Base-by-base conservation (phyloP, 805 yeast species). In the Kuraishia hungarica region DNA sequence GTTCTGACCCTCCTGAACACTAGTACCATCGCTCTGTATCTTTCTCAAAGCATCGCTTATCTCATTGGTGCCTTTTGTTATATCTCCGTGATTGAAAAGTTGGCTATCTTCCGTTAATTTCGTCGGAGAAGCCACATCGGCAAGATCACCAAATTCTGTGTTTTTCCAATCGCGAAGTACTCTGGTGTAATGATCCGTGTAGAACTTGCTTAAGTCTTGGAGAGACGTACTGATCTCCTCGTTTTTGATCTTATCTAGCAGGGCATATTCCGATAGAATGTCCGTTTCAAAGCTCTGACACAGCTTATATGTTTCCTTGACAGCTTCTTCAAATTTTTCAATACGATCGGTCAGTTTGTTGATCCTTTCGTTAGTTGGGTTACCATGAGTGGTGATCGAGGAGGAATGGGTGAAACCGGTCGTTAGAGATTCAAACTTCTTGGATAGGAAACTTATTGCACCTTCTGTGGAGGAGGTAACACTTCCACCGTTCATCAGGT, bases 201-300 rank as follows among this genome's bases (percentile, higher is more conserved):
- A 87, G 58, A 82, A 82, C 60, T 87, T 87, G 52, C 96, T 87
- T 56, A 93, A 73, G n/a, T 79, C 78, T 8, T 82, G 73, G 71
- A 93, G 76, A 1, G 96, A 80, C 29, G 78, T 76, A 64, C 86
- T 84, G 67, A 92, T 76, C 69, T 93, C 97, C 43, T 77, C 75
- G 29, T 89, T 81, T 69, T 91, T 91, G 58, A 89, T 87, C 23
- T 76, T 78, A 62, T 93, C 96, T 76, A 96, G 93, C 58, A 84
- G 71, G 2, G 78, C 79, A 60, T 76, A 81, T 62, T 81, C 86
- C 47, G 73, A 69, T 39, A 81, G 67, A 7, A 81, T 72, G 57
- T 73, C 76, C 54, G 59, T 65, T 26, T 82, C 81, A 59, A 77
- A 72, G 49, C 72, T 76, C 52, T 73, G 70, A 50, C 77, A 82